phyloP scores from a whole-genome alignment of 306 rosid species.

The Lagenaria siceraria region DNA sequence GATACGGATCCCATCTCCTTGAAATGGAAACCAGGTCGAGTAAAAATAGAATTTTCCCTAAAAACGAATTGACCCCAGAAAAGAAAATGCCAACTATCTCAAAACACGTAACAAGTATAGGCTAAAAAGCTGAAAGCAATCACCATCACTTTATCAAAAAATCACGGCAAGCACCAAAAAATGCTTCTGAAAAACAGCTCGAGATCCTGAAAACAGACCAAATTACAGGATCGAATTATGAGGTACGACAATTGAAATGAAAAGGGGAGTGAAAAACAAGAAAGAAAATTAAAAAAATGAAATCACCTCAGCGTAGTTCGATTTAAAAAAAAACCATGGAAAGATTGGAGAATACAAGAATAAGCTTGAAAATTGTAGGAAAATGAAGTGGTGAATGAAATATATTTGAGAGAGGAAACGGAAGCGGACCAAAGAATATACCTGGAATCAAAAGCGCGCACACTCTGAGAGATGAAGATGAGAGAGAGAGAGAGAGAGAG shows the following conservation, averaged over 20 bases:
- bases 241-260: not conserved
- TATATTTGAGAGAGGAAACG: slow-evolving; percentile 11
- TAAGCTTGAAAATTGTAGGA: not conserved
- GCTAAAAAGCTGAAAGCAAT: not conserved
- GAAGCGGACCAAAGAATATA: slow-evolving; percentile 50
- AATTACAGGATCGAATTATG: not conserved
- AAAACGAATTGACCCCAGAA: not conserved
- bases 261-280: not conserved
- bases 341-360: slow-evolving; percentile 8
- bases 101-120: not conserved
- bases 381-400: slow-evolving; percentile 13
- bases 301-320: not conserved
- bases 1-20: not conserved
- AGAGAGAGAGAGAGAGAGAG: not conserved
- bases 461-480: not conserved
- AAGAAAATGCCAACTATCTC: not conserved
- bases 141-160: not conserved
- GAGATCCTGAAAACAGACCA: not conserved
- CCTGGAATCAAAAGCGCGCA: slow-evolving; percentile 12
- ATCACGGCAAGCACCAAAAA: not conserved
- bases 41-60: not conserved
- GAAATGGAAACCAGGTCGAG: not conserved
- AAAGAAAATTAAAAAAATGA: not conserved
- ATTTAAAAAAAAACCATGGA: not conserved
- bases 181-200: not conserved